phyloP scores from a whole-genome alignment of 2,329 filamentous ascomycete genomes.

The Ceratocystis harringtonii region DNA sequence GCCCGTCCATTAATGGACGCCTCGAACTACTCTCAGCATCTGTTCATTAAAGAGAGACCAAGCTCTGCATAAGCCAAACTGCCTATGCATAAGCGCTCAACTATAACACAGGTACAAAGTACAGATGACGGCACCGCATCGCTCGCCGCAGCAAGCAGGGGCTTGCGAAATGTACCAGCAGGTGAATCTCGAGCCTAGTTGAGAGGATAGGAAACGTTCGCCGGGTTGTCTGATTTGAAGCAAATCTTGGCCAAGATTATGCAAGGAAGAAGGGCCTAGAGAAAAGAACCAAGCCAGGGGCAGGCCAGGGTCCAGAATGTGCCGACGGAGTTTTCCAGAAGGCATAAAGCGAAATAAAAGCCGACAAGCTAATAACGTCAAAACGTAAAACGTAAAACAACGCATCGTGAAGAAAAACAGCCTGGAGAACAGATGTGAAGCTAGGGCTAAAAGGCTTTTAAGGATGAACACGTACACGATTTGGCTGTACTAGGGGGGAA shows the following conservation, averaged over 20 bases:
- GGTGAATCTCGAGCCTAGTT: not conserved
- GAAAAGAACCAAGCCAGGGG: not conserved
- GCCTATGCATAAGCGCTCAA: not conserved
- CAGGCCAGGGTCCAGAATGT: not conserved
- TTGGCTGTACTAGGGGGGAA: not conserved
- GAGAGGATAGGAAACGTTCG: not conserved
- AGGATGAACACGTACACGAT: not conserved
- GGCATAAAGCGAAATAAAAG: slow-evolving; percentile 5
- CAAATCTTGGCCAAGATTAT: not conserved
- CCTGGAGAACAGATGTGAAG: not conserved
- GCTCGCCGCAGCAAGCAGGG: not conserved
- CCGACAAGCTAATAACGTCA: slow-evolving; percentile 2
- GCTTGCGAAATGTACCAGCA: not conserved
- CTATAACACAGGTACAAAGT: no score
- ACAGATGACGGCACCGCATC: no score
- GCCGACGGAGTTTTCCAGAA: slow-evolving; percentile 4
- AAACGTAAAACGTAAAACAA: slow-evolving; percentile 2
- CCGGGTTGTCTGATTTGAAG: not conserved
- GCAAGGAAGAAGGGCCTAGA: not conserved
- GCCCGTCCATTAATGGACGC: not conserved
- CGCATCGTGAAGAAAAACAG: not conserved
- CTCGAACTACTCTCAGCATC: not conserved
- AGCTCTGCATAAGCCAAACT: not conserved
- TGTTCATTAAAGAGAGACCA: not conserved
- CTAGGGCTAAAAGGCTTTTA: not conserved